Conservation (phyloP, 139 green algal genomes). For the Chlorella vulgaris region DNA sequence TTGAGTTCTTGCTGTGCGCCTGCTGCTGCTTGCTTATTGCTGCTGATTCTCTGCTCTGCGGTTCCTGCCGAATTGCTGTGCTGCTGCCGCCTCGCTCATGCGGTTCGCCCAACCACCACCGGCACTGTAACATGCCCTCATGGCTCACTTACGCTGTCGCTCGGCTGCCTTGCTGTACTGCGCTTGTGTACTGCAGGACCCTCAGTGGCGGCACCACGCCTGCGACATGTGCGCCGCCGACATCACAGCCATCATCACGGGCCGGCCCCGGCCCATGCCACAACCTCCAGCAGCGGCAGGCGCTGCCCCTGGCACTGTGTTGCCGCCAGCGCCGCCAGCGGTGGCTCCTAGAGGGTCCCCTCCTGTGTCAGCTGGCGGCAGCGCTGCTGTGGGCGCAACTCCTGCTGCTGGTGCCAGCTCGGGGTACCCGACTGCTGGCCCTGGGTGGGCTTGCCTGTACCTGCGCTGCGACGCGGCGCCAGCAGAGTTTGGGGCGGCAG, state of each 20-base stretch:
- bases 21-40: background rate
- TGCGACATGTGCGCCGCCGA: conserved; percentile 20
- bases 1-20: too few species aligned
- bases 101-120: too few species aligned
- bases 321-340: background rate
- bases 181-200: conserved; percentile 3
- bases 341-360: too few species aligned
- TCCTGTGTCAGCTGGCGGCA: background rate
- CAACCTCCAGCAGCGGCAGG: background rate
- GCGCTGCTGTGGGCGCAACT: background rate
- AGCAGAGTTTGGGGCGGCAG: background rate
- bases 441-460: conserved; percentile 23
- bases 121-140: background rate
- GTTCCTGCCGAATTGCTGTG: too few species aligned
- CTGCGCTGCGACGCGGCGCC: conserved; percentile 2
- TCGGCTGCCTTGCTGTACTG: too few species aligned
- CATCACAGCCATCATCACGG: conserved; percentile 4
- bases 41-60: background rate
- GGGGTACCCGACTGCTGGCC: background rate
- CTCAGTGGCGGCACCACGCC: background rate
- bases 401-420: background rate
- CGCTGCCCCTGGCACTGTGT: background rate
- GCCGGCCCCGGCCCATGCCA: background rate
- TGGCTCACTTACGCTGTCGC: background rate
- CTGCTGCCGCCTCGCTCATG: too few species aligned